A percentile compares a stretch with the other conserved stretches of the same genome.
phyloP scores from a whole-genome alignment of 2,329 filamentous ascomycete species.

The Colletotrichum spinosum region DNA sequence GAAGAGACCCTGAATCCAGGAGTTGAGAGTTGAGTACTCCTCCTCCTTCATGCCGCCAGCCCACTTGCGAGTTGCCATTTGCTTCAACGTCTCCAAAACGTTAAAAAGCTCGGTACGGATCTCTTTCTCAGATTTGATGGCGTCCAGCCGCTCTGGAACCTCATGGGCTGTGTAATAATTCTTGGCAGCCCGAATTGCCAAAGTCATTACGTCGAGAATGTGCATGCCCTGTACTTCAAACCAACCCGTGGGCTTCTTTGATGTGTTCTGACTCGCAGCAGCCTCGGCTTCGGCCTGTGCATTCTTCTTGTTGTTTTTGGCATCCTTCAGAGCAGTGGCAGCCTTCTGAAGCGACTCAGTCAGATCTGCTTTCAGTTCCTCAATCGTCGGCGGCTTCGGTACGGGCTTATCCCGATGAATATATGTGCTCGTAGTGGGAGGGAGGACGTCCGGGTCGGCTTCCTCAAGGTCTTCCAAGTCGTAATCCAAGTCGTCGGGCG shows the following conservation, averaged over 20 bases:
- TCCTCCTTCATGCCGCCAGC: conserved; percentile 82
- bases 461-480: conserved; percentile 72
- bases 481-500: conserved; percentile 58
- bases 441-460: conserved; percentile 82
- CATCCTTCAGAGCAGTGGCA: conserved; percentile 73
- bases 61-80: conserved; percentile 90
- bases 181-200: conserved; percentile 95
- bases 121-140: conserved; percentile 88
- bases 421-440: conserved; percentile 98
- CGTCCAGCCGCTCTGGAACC: conserved; percentile 83
- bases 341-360: conserved; percentile 79
- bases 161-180: conserved; percentile 97
- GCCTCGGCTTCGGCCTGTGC: conserved; percentile 17
- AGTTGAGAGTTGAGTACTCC: conserved; percentile 79
- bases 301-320: conserved; percentile 48
- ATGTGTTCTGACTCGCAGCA: conserved; percentile 11
- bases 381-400: conserved; percentile 84
- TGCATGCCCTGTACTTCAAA: conserved; percentile 92
- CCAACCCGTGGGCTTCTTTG: conserved; percentile 71
- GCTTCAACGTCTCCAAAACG: conserved; percentile 91
- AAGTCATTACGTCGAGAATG: conserved; percentile 89
- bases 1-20: conserved; percentile 84
- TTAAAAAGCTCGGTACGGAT: conserved; percentile 86
- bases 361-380: conserved; percentile 76
- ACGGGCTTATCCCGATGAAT: conserved; percentile 85